A percentile compares a stretch with the other conserved stretches of the same genome.
phyloP scores from a whole-genome alignment of 2,329 filamentous ascomycete species.

The Kalmusia sp. region DNA sequence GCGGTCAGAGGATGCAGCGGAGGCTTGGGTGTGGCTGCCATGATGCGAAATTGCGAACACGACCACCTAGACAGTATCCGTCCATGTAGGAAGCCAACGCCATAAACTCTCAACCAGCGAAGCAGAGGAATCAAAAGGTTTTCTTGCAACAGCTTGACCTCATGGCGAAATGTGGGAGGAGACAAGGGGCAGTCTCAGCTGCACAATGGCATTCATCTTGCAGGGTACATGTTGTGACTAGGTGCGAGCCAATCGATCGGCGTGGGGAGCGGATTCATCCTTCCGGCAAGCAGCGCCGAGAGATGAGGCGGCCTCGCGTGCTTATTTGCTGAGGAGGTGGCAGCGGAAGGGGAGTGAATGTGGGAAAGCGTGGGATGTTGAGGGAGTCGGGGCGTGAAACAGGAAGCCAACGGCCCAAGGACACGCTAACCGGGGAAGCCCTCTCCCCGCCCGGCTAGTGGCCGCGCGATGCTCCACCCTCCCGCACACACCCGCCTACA shows the following conservation, averaged over 20 bases:
- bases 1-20: constrained; percentile 14
- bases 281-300: not conserved
- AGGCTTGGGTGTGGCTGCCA: constrained; percentile 9
- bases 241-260: not conserved
- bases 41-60: not conserved
- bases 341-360: not conserved
- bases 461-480: constrained; percentile 2
- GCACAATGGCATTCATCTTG: constrained; percentile 12
- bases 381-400: constrained; percentile 1
- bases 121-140: not conserved
- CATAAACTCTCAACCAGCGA: not conserved
- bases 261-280: not conserved
- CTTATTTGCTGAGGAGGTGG: not conserved
- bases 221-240: not conserved
- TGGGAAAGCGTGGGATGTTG: constrained; percentile 2
- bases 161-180: not conserved
- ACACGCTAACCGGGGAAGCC: constrained; percentile 1
- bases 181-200: constrained; percentile 5
- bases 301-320: not conserved
- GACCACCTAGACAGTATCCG: not conserved
- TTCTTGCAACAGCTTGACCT: not conserved
- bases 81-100: not conserved
- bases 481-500: not conserved
- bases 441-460: not conserved
- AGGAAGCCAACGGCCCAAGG: not conserved